Conservation (phyloP, 2,329 filamentous ascomycete species). For the Ceratocystis diversiconidia region DNA sequence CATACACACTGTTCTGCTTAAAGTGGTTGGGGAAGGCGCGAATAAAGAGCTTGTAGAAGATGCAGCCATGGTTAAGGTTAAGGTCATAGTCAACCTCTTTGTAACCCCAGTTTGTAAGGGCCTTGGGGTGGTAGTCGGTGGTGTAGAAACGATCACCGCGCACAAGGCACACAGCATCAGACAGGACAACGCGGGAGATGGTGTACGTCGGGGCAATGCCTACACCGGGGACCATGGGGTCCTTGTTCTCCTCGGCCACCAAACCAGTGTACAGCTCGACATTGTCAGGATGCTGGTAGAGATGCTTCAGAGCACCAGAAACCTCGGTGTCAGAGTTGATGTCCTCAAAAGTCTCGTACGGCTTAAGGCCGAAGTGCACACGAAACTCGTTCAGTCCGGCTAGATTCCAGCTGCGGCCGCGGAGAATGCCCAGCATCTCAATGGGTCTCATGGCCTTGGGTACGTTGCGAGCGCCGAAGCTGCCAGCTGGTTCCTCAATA, state of each 20-base stretch:
- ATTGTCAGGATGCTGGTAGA: conserved; percentile 66
- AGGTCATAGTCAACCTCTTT: conserved; percentile 59
- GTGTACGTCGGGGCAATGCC: conserved; percentile 65
- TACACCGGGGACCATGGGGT: conserved; percentile 57
- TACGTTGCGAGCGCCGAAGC: conserved; percentile 60
- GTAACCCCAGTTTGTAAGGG: conserved; percentile 74
- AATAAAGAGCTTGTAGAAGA: conserved; percentile 73
- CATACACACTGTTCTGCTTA: conserved; percentile 63
- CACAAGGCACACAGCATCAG: conserved; percentile 65
- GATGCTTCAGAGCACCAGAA: conserved; percentile 46
- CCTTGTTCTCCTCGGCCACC: conserved; percentile 60
- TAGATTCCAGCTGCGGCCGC: conserved; percentile 62
- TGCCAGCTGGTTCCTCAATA: conserved; percentile 65
- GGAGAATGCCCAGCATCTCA: conserved; percentile 68
- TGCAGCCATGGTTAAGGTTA: conserved; percentile 63
- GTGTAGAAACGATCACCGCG: conserved; percentile 70
- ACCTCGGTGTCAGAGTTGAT: conserved; percentile 67
- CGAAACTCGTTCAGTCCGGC: conserved; percentile 75
- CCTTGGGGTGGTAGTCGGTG: conserved; percentile 56
- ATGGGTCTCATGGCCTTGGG: conserved; percentile 59
- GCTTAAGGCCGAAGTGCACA: conserved; percentile 64
- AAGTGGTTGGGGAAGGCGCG: conserved; percentile 67
- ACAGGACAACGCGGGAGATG: conserved; percentile 60
- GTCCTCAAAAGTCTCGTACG: conserved; percentile 64
- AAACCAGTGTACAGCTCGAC: conserved; percentile 72